Evolutionary conservation across 768 basidiomycete genomes (phyloP), one percentile per base, ranked within the genome.

Genomic region (Plicaturopsis crispa): DNA sequence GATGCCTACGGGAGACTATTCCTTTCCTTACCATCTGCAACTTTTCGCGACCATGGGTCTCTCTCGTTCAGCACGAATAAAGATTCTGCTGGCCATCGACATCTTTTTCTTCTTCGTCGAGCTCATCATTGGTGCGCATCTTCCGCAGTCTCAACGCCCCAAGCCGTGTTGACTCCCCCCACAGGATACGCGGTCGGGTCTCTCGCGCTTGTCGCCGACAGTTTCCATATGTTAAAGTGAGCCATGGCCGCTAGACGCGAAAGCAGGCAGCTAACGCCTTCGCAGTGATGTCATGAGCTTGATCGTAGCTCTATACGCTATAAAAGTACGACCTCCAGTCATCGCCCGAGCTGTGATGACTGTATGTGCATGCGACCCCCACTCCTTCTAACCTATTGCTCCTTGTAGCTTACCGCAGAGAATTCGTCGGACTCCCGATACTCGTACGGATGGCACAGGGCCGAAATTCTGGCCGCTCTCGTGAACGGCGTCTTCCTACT

Each of bases 361-460:
- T n/a, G n/a, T n/a, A 7, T 47, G 18, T 42, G 19, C 31, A 37
- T 44, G 47, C 28, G 35, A 17, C 19, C 40, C 31, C 17, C 32
- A 37, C 38, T 20, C 37, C 17, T 34, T 43, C 33, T 39, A 36
- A 33, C 13, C 22, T 18, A 39, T 21, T n/a, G 20, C 30, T 14
- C 43, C 8, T 32, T 11, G 13, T 48, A 92, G 85, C 70, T 91
- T 39, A 78, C 84, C 24, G 67, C 69, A 24, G 68, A 69, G 39
- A 72, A 65, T 21, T 62, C 75, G 20, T 64, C 62, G 22, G 76
- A 84, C 60, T 73, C 84, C 20, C 75, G 80, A 35, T 96, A 96
- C 60, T 91, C 94, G 4, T 98, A 98, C 56, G 94, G 93, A n/a
- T 98, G 93, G 94, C 93, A 98, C 60, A 73, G 96, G 45, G 96